phyloP scores from a whole-genome alignment of 2,329 filamentous ascomycete genomes.

The Gyromitra esculenta region DNA sequence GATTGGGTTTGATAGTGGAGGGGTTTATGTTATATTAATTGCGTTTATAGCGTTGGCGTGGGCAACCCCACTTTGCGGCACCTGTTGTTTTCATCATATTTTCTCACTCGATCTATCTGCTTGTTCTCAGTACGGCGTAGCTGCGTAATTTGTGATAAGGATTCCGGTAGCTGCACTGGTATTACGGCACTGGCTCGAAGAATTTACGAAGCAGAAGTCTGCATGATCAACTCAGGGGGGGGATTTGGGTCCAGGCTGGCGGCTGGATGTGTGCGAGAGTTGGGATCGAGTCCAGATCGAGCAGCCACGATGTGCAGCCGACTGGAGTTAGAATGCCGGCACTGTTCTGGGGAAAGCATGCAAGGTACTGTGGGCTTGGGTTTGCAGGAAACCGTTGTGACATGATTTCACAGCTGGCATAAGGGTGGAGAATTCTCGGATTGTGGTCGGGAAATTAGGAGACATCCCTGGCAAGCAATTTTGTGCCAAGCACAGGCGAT shows the following conservation, averaged over 20 bases:
- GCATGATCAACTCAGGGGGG: conserved; percentile 25
- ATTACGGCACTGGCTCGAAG: conserved; percentile 22
- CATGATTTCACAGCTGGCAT: conserved; percentile 7
- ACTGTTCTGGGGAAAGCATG: conserved; percentile 7
- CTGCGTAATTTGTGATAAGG: not conserved
- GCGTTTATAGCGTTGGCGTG: not conserved
- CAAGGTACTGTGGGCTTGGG: conserved; percentile 26
- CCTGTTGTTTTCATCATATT: conserved; percentile 10
- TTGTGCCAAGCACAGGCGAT: conserved; percentile 16
- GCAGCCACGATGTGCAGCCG: conserved; percentile 8
- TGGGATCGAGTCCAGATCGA: conserved; percentile 33
- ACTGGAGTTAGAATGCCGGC: conserved; percentile 7
- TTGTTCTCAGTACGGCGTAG: conserved; percentile 5
- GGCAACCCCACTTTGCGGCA: not conserved
- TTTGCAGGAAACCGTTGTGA: conserved; percentile 21
- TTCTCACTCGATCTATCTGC: conserved; percentile 22
- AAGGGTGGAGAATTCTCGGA: not conserved
- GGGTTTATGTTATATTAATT: not conserved
- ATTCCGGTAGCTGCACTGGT: not conserved
- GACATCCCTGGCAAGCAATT: not conserved
- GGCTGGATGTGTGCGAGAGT: conserved; percentile 4
- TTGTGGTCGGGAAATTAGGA: not conserved
- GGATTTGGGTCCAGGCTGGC: conserved; percentile 14
- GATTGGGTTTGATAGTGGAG: not conserved
- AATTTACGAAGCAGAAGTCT: conserved; percentile 1